A percentile compares a stretch with the other conserved stretches of the same genome.
These are phyloP conservation scores for Lactarius tabidus DNA, from an alignment of 768 basidiomycete species.

Conservation along the genomic window DNA sequence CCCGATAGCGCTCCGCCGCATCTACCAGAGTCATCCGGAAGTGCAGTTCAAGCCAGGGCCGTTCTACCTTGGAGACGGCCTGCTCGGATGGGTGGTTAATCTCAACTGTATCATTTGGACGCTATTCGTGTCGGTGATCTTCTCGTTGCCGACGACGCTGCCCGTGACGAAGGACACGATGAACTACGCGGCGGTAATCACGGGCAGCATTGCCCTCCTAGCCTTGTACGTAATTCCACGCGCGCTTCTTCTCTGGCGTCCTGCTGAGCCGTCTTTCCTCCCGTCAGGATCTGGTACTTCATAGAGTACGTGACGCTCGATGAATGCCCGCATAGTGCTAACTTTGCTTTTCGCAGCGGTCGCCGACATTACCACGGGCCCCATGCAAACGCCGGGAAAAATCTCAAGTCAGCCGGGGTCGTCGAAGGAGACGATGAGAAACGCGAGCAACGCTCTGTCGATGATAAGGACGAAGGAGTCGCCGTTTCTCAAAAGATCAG, in stretches of 20 bases:
- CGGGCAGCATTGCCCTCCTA: slow-evolving; percentile 34
- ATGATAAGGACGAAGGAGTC: not conserved
- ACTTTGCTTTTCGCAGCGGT: slow-evolving; percentile 14
- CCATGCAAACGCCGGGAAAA: slow-evolving; percentile 5
- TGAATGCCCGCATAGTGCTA: not conserved
- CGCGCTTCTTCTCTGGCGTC: not conserved
- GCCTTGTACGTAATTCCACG: slow-evolving; percentile 29
- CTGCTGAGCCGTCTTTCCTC: not conserved
- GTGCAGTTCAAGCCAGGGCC: slow-evolving; percentile 83
- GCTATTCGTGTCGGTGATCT: slow-evolving; percentile 63
- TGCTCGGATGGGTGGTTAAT: slow-evolving; percentile 59
- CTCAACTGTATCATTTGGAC: slow-evolving; percentile 66
- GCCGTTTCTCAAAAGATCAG: not conserved
- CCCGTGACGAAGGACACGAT: slow-evolving; percentile 71
- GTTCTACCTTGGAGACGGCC: slow-evolving; percentile 76
- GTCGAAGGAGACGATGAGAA: not conserved
- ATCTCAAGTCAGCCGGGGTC: not conserved
- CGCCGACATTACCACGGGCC: slow-evolving; percentile 25
- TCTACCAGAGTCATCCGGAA: slow-evolving; percentile 70
- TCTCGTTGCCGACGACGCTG: slow-evolving; percentile 62
- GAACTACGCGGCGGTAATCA: slow-evolving; percentile 71
- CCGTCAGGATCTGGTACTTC: slow-evolving; percentile 28
- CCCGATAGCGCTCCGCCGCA: slow-evolving; percentile 69
- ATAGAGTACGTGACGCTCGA: slow-evolving; percentile 21
- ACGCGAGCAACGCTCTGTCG: not conserved